phyloP scores from a whole-genome alignment of 2,329 filamentous ascomycete genomes.

The Aureobasidium subglaciale region DNA sequence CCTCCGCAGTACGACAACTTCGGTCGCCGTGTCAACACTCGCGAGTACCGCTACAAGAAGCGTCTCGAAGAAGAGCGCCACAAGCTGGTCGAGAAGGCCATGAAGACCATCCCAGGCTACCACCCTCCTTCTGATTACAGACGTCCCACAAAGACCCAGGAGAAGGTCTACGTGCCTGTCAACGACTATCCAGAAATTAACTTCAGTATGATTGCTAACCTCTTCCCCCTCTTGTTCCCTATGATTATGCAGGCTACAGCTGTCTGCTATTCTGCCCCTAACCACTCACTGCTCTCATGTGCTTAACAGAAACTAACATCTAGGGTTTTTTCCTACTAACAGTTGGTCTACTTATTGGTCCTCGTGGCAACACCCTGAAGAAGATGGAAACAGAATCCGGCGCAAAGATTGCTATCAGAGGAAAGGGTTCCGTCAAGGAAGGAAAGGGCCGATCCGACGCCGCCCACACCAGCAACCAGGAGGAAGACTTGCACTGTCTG shows the following conservation, averaged over 20 bases:
- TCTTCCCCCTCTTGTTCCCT: slow-evolving; percentile 31
- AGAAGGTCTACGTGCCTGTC: slow-evolving; percentile 99
- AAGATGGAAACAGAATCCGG: slow-evolving; percentile 98
- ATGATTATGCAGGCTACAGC: slow-evolving; percentile 3
- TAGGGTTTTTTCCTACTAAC: slow-evolving; percentile 72
- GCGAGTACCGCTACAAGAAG: slow-evolving; percentile 98
- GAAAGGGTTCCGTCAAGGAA: slow-evolving; percentile 99
- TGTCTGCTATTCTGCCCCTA: slow-evolving; percentile 14
- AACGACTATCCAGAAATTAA: slow-evolving; percentile 99
- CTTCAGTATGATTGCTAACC: slow-evolving; percentile 99
- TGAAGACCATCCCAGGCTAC: slow-evolving; percentile 99
- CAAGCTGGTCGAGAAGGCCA: slow-evolving; percentile 96
- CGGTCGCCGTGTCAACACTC: slow-evolving; percentile 96
- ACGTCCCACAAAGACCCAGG: slow-evolving; percentile 98
- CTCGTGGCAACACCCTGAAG: slow-evolving; percentile 98
- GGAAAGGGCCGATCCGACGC: slow-evolving; percentile 98
- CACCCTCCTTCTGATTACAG: slow-evolving; percentile 97
- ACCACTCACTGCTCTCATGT: slow-evolving; percentile 9
- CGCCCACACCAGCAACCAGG: slow-evolving; percentile 98
- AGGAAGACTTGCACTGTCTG: slow-evolving; percentile 96
- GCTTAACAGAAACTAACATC: slow-evolving; percentile 66
- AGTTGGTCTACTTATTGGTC: slow-evolving; percentile 99
- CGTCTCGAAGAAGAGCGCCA: slow-evolving; percentile 96
- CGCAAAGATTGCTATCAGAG: slow-evolving; percentile 98
- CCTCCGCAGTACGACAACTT: slow-evolving; percentile 98